These are phyloP conservation scores for Penicillium tannophilum DNA, from an alignment of 495 filamentous ascomycete species.

Conservation along the genomic window DNA sequence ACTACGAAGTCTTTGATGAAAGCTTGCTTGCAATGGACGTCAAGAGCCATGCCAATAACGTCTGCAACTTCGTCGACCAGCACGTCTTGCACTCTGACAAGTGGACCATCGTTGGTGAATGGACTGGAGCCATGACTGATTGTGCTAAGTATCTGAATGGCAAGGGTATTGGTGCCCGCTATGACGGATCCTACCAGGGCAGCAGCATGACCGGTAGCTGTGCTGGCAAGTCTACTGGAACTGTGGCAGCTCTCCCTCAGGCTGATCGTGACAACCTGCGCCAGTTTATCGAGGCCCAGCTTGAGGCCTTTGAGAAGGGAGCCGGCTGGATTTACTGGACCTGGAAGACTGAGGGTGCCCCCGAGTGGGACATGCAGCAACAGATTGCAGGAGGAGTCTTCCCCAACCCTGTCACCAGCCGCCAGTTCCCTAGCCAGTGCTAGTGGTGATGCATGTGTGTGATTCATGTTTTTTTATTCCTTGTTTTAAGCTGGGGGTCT, in stretches of 20 bases:
- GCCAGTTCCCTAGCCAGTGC: slow-evolving; percentile 53
- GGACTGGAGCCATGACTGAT: slow-evolving; percentile 70
- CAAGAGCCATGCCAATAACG: slow-evolving; percentile 51
- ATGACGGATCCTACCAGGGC: slow-evolving; percentile 62
- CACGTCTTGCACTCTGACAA: slow-evolving; percentile 62
- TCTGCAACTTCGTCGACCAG: slow-evolving; percentile 49
- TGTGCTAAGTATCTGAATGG: slow-evolving; percentile 76
- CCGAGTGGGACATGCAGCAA: slow-evolving; percentile 84
- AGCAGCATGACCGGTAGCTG: slow-evolving; percentile 58
- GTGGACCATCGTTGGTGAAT: slow-evolving; percentile 72
- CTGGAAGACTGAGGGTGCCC: slow-evolving; percentile 83
- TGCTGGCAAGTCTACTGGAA: slow-evolving; percentile 57
- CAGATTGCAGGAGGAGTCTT: slow-evolving; percentile 61
- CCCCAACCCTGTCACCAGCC: slow-evolving; percentile 57
- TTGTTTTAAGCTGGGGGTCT: neutral
- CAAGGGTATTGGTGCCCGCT: slow-evolving; percentile 66
- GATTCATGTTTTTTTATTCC: neutral
- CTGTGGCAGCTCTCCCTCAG: slow-evolving; percentile 50
- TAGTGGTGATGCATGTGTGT: slow-evolving; percentile 11
- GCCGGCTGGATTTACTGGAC: slow-evolving; percentile 81
- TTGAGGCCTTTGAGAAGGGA: slow-evolving; percentile 71
- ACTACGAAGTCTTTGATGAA: slow-evolving; percentile 69
- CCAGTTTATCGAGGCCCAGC: slow-evolving; percentile 69
- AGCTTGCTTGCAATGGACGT: slow-evolving; percentile 53
- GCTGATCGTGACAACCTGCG: slow-evolving; percentile 60